phyloP scores from a whole-genome alignment of 1,284 basidiomycete species.

The Malassezia equina region DNA sequence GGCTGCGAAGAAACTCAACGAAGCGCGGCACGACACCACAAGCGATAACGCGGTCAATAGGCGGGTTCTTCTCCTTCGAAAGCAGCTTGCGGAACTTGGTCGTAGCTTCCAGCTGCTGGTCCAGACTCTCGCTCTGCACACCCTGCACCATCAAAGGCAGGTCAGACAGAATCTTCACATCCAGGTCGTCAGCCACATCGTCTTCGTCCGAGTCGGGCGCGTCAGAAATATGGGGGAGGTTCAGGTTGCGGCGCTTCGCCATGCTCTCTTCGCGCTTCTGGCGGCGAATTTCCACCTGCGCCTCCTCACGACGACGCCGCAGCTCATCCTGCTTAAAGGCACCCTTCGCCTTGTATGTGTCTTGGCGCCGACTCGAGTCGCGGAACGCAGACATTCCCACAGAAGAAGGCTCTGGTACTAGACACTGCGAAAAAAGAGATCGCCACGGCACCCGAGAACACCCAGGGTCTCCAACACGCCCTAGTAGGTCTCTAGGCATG shows the following conservation, averaged over 20 bases:
- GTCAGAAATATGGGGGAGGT: constrained; percentile 34
- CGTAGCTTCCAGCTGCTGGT: constrained; percentile 86
- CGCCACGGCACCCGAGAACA: not conserved
- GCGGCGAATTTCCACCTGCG: constrained; percentile 46
- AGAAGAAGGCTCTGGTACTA: not conserved
- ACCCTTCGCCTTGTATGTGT: constrained; percentile 45
- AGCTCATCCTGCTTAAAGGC: constrained; percentile 47
- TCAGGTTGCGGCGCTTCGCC: constrained; percentile 46
- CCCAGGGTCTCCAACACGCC: constrained; percentile 6
- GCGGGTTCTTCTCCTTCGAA: constrained; percentile 98
- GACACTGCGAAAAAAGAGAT: not conserved
- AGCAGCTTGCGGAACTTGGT: constrained; percentile 86
- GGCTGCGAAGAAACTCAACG: constrained; percentile 79
- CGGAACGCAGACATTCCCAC: constrained; percentile 30
- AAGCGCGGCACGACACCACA: constrained; percentile 95
- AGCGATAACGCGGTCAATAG: constrained; percentile 97
- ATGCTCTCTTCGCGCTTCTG: constrained; percentile 48
- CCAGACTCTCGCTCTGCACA: constrained; percentile 82
- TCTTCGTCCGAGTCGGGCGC: constrained; percentile 44
- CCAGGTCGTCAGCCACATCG: constrained; percentile 24
- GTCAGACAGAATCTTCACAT: constrained; percentile 64
- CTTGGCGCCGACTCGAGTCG: constrained; percentile 41
- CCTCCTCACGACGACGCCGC: constrained; percentile 44
- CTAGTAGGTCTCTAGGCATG: not conserved
- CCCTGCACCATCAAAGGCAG: constrained; percentile 69